Evolutionary conservation across 1,139 yeast genomes (phyloP), one percentile per base, ranked within the genome.

Genomic region (Scheffersomyces lignicola): DNA sequence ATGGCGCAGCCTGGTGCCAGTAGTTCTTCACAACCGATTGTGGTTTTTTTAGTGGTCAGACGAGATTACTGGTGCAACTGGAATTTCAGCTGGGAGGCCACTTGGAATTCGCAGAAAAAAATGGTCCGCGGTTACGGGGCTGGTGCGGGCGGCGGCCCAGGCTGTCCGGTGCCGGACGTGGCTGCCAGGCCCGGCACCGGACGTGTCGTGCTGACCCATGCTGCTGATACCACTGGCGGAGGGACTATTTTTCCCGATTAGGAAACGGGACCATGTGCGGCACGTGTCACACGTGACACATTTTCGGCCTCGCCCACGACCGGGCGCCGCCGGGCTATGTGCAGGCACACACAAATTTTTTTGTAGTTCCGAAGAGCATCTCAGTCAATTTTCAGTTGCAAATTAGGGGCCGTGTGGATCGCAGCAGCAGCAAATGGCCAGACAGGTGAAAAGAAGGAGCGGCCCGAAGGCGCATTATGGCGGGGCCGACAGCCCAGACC

Each of bases 361-460:
- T 23, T 23, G 6, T 9, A 23, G 10, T 23, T 7, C 16, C 7
- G 28, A 24, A 24, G 28, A 24, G 28, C 28, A 24, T 24, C 28
- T 24, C 28, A 23, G n/a, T 7, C 15, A 11, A 4, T 9, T n/a
- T n/a, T n/a, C n/a, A n/a, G 28, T 24, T 24, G 28, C 28, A 24
- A 24, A 24, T 24, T n/a, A 9, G 16, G 10, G 13, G 13, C 26
- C n/a, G n/a, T 8, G 8, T 20, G 23, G n/a, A 20, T 20, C 8
- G 8, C 23, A 20, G n/a, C 16, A 7, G 4, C 7, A 7, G 13
- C 4, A 5, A 4, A 24, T 24, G 28, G 28, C 28, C 14, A 24
- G 28, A 24, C 28, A 24, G 16, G 28, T 24, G 13, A 24, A 24
- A 24, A 7, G 28, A n/a, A 24, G 16, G 28, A 24, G 28, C 14